phyloP scores from a whole-genome alignment of 441 rosid genomes.

The Brassica hybrid region DNA sequence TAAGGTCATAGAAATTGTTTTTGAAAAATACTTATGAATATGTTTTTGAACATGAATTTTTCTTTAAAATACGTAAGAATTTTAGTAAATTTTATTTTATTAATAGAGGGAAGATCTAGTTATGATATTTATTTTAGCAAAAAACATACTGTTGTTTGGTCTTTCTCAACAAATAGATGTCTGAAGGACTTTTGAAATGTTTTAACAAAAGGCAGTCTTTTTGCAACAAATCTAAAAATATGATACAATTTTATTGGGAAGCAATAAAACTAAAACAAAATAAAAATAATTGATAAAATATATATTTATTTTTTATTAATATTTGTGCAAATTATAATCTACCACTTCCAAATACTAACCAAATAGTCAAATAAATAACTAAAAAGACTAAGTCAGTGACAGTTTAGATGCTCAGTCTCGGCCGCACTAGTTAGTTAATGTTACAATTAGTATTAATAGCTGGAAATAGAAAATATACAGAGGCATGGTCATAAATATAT shows the following conservation, averaged over 20 bases:
- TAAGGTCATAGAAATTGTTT: background rate
- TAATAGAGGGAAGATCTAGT: background rate
- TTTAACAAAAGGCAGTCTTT: background rate
- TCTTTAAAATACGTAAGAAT: background rate
- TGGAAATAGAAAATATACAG: constrained; percentile 9
- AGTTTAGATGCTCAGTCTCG: constrained; percentile 3
- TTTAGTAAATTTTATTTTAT: background rate
- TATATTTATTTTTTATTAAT: background rate
- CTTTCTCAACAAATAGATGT: background rate
- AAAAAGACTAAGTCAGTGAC: background rate
- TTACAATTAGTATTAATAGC: constrained; percentile 23
- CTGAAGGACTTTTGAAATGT: background rate
- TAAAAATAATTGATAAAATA: background rate
- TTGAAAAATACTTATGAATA: background rate
- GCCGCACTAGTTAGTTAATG: constrained; percentile 7
- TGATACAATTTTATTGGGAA: background rate
- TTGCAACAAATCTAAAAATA: background rate
- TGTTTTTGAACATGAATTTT: background rate
- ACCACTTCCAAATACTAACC: background rate
- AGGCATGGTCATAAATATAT: constrained; percentile 6
- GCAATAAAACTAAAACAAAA: background rate
- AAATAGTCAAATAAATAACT: background rate
- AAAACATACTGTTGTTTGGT: background rate
- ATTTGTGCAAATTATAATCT: background rate
- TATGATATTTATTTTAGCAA: background rate